Conservation (phyloP, 2,329 filamentous ascomycete species). For the Cercospora zeae-maydis region DNA sequence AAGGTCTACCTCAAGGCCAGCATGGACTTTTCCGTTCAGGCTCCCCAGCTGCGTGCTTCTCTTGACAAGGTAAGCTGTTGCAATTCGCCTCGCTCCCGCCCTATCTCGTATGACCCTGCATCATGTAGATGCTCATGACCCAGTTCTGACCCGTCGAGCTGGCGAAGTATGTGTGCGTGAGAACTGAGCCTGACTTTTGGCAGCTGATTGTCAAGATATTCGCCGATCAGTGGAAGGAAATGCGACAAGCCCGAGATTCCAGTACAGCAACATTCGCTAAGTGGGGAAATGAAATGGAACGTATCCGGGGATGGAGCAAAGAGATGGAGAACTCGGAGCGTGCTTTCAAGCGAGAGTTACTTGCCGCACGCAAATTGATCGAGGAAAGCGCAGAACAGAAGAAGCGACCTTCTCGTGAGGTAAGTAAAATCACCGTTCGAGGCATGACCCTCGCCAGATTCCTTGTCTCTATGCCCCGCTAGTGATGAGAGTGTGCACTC, state of each 20-base stretch:
- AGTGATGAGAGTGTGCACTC: neutral
- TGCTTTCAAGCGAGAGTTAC: conserved; percentile 75
- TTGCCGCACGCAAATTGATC: conserved; percentile 74
- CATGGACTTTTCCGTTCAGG: conserved; percentile 87
- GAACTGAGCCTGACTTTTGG: neutral
- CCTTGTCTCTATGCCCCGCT: neutral
- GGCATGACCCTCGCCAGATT: neutral
- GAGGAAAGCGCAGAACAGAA: conserved; percentile 69
- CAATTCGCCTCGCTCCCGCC: neutral
- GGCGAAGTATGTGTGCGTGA: neutral
- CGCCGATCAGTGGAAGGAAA: conserved; percentile 82
- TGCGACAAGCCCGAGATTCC: conserved; percentile 67
- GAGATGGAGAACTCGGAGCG: conserved; percentile 91
- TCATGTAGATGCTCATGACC: neutral
- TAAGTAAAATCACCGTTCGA: neutral
- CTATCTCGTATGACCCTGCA: neutral
- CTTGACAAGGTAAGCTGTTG: conserved; percentile 61
- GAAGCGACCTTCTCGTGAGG: conserved; percentile 77
- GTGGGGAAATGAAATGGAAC: conserved; percentile 78
- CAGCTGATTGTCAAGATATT: conserved; percentile 74
- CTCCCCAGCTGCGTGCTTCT: conserved; percentile 77
- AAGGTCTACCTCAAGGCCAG: conserved; percentile 87
- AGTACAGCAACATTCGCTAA: conserved; percentile 60
- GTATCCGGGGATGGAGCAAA: conserved; percentile 85
- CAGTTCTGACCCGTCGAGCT: neutral